phyloP scores from a whole-genome alignment of 371 early-diverging fungal species.

The Rhizopus arrhizus region DNA sequence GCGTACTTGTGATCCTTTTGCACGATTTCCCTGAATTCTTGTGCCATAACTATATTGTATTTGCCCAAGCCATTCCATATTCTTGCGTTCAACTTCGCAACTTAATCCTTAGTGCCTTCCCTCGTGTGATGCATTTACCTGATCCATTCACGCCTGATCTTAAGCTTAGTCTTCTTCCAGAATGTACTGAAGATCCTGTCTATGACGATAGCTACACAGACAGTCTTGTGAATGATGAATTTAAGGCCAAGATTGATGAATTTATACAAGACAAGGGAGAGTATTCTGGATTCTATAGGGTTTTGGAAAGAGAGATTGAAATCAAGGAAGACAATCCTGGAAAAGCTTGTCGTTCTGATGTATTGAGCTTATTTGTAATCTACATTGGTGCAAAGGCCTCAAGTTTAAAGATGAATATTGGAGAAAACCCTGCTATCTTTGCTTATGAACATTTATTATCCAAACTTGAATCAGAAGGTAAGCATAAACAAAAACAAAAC shows the following conservation, averaged over 20 bases:
- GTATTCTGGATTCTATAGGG: slow-evolving; percentile 36
- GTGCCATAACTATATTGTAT: slow-evolving; percentile 83
- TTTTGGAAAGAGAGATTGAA: slow-evolving; percentile 33
- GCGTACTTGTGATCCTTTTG: slow-evolving; percentile 86
- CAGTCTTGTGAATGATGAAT: slow-evolving; percentile 50
- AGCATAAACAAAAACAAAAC: not conserved
- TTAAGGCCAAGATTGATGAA: slow-evolving; percentile 70
- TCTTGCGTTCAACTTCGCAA: slow-evolving; percentile 94
- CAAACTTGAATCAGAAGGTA: slow-evolving; percentile 79
- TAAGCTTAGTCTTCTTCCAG: slow-evolving; percentile 82
- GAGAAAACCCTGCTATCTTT: slow-evolving; percentile 71
- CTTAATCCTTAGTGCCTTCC: slow-evolving; percentile 92
- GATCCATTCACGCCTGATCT: slow-evolving; percentile 94
- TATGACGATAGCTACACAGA: slow-evolving; percentile 61
- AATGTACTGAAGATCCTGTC: slow-evolving; percentile 55
- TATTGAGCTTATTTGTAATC: slow-evolving; percentile 81
- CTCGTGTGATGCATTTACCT: slow-evolving; percentile 90
- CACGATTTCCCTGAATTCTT: slow-evolving; percentile 98
- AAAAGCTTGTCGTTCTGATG: slow-evolving; percentile 22
- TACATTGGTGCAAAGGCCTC: slow-evolving; percentile 81
- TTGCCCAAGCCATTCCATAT: slow-evolving; percentile 89
- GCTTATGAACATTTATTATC: slow-evolving; percentile 77
- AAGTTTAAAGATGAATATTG: slow-evolving; percentile 46
- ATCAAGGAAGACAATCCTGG: slow-evolving; percentile 39
- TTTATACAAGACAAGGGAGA: slow-evolving; percentile 61